Evolutionary conservation across 2,329 filamentous ascomycete genomes (phyloP), one percentile per base, ranked within the genome.

Genomic region (Xylaria arbuscula): DNA sequence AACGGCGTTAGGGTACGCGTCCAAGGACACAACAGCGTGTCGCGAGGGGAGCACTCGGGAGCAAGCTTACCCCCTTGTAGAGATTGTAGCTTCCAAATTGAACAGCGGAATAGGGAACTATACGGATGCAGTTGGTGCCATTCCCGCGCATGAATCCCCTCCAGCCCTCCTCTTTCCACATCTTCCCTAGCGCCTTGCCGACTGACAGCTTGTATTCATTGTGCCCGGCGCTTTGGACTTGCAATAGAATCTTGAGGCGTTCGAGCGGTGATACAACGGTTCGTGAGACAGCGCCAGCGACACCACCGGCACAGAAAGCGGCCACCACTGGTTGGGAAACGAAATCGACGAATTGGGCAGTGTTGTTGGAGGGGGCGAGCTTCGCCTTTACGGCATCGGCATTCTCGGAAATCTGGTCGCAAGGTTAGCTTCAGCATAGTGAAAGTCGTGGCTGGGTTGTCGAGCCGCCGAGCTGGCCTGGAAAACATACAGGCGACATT

Each of bases 71-170:
- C 83, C 90, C 88, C 82, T 97, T 98, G 83, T 99, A 99, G 74
- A 98, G 89, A 79, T 97, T 98, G 84, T 98, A 99, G 78, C 94
- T 97, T 74, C 95, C 95, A 81, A 99, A 99, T 78, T 99, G 96
- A 48, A 98, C 96, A 11, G 96, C 96, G 58, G 95, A 98, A 81
- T 99, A 99, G 4, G 96, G 96, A 61, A 99, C 93, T 73, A 99
- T 99, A 70, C 96, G 93, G 76, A 99, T 93, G 85, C 96, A 99
- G 81, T 99, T 99, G 69, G 94, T 98, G 71, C 96, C 96, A 79
- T 99, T 99, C 61, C 96, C 96, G 73, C 94, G 90, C 94, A 99
- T 97, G 81, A 98, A 97, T 0, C 96, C 96, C 80, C 90, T 90
- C 93, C 94, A 98, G 63, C 96, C 96, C 81, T 99, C 96, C 79